Percentiles rank a stretch among this genome's conserved stretches.
These are phyloP conservation scores for Leccinellum luteum DNA, from an alignment of 768 basidiomycete genomes.

Conservation along the genomic window DNA sequence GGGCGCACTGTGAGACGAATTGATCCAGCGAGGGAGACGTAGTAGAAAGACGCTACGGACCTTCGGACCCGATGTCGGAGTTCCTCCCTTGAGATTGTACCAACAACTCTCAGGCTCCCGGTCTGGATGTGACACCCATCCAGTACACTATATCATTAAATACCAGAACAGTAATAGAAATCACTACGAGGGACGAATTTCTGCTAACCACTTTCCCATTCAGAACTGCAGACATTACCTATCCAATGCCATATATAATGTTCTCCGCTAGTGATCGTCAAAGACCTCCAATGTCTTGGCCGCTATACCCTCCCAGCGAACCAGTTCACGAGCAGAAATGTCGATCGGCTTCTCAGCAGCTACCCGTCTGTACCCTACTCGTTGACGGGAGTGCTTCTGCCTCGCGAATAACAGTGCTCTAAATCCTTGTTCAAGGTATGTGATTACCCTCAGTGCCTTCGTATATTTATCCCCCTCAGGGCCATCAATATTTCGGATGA, in stretches of 20 bases:
- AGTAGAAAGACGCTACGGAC: too few relatives aligned
- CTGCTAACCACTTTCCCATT: too few relatives aligned
- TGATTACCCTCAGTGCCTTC: neutral
- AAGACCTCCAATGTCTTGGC: constrained; percentile 1
- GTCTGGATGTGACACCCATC: too few relatives aligned
- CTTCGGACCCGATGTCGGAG: too few relatives aligned
- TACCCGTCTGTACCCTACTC: constrained; percentile 16
- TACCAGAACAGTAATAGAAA: too few relatives aligned
- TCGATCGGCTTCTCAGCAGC: neutral
- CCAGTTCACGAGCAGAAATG: neutral
- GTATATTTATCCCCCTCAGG: neutral
- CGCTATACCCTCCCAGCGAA: neutral
- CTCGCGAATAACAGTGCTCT: constrained; percentile 5
- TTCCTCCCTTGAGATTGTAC: too few relatives aligned
- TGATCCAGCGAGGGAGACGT: too few relatives aligned
- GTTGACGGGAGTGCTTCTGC: neutral
- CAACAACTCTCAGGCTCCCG: too few relatives aligned
- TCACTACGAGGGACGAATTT: too few relatives aligned
- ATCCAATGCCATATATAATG: neutral
- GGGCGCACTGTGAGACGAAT: too few relatives aligned
- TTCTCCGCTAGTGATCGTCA: neutral
- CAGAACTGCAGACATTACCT: neutral
- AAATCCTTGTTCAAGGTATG: constrained; percentile 8
- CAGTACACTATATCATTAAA: too few relatives aligned
- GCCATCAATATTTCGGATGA: neutral